phyloP scores from a whole-genome alignment of 306 rosid genomes.

The Acacia melanoxylon region DNA sequence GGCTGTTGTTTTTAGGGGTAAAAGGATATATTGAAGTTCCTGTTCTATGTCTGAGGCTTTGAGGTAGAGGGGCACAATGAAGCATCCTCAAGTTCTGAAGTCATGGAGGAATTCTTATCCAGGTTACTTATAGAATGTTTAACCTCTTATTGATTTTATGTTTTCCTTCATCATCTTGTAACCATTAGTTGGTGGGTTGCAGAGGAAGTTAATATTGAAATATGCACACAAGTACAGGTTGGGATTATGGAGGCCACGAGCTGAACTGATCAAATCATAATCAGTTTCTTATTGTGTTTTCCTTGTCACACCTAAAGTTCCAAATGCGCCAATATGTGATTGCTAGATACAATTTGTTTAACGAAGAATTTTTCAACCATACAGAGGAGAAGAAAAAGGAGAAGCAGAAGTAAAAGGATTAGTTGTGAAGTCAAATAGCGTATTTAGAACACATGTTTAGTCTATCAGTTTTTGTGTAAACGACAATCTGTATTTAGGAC shows the following conservation, averaged over 20 bases:
- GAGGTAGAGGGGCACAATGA: not conserved
- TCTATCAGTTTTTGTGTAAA: too few species aligned
- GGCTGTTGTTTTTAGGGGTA: not conserved
- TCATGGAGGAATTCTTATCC: not conserved
- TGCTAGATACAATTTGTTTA: too few species aligned
- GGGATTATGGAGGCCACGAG: slow-evolving; percentile 87
- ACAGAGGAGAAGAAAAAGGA: too few species aligned
- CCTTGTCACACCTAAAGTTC: slow-evolving; percentile 2
- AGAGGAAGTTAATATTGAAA: slow-evolving; percentile 86
- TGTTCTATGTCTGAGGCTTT: not conserved
- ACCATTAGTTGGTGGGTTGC: too few species aligned
- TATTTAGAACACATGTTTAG: too few species aligned
- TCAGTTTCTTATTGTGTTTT: slow-evolving; percentile 1
- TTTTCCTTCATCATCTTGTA: not conserved
- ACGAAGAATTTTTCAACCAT: too few species aligned
- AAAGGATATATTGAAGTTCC: not conserved
- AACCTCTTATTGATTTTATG: not conserved
- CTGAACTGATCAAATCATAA: slow-evolving; percentile 50
- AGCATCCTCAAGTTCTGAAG: not conserved
- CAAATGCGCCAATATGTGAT: not conserved
- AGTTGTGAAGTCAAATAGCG: too few species aligned
- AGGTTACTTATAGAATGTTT: not conserved
- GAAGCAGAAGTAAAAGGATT: too few species aligned
- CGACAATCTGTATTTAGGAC: too few species aligned
- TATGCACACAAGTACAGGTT: slow-evolving; percentile 78